These are phyloP conservation scores for Panus rudis DNA, from an alignment of 768 basidiomycete species.

Conservation along the genomic window DNA sequence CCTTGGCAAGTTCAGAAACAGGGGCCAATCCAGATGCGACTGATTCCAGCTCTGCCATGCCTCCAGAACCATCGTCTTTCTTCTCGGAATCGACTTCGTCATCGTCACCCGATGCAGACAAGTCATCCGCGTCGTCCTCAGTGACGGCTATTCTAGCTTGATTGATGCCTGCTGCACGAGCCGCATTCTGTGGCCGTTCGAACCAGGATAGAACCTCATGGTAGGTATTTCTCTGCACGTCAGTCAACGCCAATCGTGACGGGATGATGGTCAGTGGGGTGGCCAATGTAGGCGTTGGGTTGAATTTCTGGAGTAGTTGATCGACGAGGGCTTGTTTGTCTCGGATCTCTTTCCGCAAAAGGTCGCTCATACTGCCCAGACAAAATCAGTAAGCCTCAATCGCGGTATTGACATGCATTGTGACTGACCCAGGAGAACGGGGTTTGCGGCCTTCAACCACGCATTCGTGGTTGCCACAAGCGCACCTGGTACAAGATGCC, in stretches of 20 bases:
- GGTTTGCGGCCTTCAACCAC: constrained; percentile 22
- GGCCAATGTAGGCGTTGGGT: constrained; percentile 15
- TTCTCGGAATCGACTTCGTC: constrained; percentile 15
- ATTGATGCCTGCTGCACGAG: too few relatives aligned
- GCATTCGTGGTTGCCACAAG: constrained; percentile 17
- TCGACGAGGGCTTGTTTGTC: constrained; percentile 21
- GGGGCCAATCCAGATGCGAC: too few relatives aligned
- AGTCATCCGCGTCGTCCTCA: too few relatives aligned
- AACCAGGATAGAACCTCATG: constrained; percentile 22
- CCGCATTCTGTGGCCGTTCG: constrained; percentile 14
- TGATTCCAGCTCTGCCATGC: too few relatives aligned
- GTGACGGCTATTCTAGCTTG: too few relatives aligned
- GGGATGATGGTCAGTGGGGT: constrained; percentile 22
- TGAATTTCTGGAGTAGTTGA: constrained; percentile 16
- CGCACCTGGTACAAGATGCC: constrained; percentile 12
- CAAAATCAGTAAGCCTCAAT: background rate
- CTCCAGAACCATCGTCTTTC: constrained; percentile 18
- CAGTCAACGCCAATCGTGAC: constrained; percentile 13
- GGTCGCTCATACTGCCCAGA: constrained; percentile 17
- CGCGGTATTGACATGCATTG: background rate
- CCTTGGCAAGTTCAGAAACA: too few relatives aligned
- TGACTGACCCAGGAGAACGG: constrained; percentile 21
- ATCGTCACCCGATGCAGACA: constrained; percentile 8
- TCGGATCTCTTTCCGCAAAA: constrained; percentile 20
- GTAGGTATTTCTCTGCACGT: constrained; percentile 15